Percentiles rank a stretch among this genome's conserved stretches.
Evolutionary conservation across 345 rosid genomes (phyloP).

Genomic region (Camelina sativa): DNA sequence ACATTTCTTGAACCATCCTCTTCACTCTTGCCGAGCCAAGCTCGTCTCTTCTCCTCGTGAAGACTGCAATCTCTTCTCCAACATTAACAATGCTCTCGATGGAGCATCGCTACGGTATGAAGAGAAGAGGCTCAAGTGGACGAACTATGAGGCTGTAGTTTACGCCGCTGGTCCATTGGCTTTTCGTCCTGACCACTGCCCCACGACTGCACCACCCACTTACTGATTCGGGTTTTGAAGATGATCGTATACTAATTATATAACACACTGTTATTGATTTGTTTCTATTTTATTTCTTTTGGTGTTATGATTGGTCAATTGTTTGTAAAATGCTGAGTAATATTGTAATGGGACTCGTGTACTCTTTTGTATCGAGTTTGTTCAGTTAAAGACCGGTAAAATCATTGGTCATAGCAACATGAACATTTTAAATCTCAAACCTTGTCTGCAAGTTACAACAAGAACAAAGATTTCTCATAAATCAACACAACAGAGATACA

Average conservation of each 20-base stretch:
- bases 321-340: slow-evolving; percentile 36
- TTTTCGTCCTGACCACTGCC: slow-evolving; percentile 74
- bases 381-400: slow-evolving; percentile 22
- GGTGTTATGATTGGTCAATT: slow-evolving; percentile 26
- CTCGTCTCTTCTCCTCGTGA: slow-evolving; percentile 72
- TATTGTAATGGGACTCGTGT: slow-evolving; percentile 29
- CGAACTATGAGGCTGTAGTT: slow-evolving; percentile 55
- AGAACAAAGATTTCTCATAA: slow-evolving; percentile 10
- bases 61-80: slow-evolving; percentile 69
- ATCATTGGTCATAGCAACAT: slow-evolving; percentile 11
- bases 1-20: slow-evolving; percentile 72
- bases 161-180: slow-evolving; percentile 89
- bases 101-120: slow-evolving; percentile 69
- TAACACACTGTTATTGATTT: not conserved
- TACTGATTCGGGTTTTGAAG: slow-evolving; percentile 30
- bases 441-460: slow-evolving; percentile 21
- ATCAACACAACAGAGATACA: slow-evolving; percentile 30
- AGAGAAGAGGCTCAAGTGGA: slow-evolving; percentile 55
- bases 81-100: slow-evolving; percentile 69
- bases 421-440: slow-evolving; percentile 17
- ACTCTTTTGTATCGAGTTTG: slow-evolving; percentile 23
- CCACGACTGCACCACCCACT: slow-evolving; percentile 47
- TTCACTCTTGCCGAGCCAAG: slow-evolving; percentile 76
- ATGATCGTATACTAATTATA: slow-evolving; percentile 15
- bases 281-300: slow-evolving; percentile 9